These are phyloP conservation scores for Trichoderma asperellum DNA, from an alignment of 2,329 filamentous ascomycete species.

Conservation along the genomic window DNA sequence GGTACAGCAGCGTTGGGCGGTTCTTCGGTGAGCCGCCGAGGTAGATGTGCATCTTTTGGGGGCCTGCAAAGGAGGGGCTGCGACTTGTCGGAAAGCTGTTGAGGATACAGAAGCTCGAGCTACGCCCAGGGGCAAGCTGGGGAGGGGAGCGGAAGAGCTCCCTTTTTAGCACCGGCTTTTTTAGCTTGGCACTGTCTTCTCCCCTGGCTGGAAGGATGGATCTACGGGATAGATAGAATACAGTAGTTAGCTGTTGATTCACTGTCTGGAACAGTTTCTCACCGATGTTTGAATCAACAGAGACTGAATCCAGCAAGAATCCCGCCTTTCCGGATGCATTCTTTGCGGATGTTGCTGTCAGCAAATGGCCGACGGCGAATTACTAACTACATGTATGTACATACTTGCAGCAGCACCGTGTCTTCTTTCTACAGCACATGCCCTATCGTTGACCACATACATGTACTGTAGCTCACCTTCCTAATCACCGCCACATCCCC, in stretches of 20 bases:
- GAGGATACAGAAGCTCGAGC: neutral
- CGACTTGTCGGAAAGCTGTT: slow-evolving; percentile 4
- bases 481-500: neutral
- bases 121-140: neutral
- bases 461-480: neutral
- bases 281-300: neutral
- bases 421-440: neutral
- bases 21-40: neutral
- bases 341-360: neutral
- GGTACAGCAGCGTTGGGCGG: neutral
- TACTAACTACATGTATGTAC: neutral
- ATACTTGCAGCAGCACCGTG: neutral
- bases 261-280: neutral
- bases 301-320: neutral
- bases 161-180: neutral
- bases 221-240: too few species aligned
- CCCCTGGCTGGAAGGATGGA: neutral
- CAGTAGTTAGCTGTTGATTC: too few species aligned
- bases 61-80: neutral
- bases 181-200: neutral
- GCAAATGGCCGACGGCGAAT: neutral
- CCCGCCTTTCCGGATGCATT: neutral
- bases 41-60: neutral
- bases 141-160: neutral
- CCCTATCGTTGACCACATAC: too few species aligned